These are phyloP conservation scores for Paecilomyces sp. DNA, from an alignment of 2,329 filamentous ascomycete genomes.

Conservation along the genomic window DNA sequence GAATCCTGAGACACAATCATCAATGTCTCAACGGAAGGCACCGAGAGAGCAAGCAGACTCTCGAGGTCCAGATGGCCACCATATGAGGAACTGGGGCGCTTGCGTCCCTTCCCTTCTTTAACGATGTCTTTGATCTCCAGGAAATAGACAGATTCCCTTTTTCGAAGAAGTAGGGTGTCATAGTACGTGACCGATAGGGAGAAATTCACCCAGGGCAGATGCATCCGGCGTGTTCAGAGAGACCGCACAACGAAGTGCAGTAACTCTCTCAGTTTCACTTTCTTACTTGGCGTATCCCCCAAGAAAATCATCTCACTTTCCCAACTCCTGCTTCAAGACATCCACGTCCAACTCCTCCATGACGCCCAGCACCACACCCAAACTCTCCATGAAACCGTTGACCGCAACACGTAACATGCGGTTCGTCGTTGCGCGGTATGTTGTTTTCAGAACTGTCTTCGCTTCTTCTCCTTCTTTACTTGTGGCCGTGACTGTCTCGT, in stretches of 20 bases:
- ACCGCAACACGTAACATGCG: constrained; percentile 94
- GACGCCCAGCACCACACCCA: constrained; percentile 75
- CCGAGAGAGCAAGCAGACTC: background rate
- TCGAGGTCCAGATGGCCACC: background rate
- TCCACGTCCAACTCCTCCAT: constrained; percentile 89
- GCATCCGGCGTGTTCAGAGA: background rate
- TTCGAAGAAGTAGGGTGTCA: background rate
- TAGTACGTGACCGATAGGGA: background rate
- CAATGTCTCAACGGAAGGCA: background rate
- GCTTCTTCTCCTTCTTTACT: constrained; percentile 20
- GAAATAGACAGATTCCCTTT: background rate
- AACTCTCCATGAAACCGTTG: constrained; percentile 90
- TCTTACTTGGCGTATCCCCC: constrained; percentile 4
- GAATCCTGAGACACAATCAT: background rate
- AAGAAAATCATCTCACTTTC: constrained; percentile 1
- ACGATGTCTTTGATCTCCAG: background rate
- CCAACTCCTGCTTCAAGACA: constrained; percentile 49
- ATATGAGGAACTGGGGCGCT: background rate
- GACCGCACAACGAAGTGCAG: background rate
- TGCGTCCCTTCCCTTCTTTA: background rate
- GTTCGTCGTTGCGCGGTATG: constrained; percentile 85
- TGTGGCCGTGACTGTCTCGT: constrained; percentile 11
- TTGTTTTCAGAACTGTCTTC: constrained; percentile 57
- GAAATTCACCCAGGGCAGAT: background rate
- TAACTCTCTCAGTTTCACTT: background rate